phyloP scores from a whole-genome alignment of 2,329 filamentous ascomycete genomes.

The Botrytis fabae region DNA sequence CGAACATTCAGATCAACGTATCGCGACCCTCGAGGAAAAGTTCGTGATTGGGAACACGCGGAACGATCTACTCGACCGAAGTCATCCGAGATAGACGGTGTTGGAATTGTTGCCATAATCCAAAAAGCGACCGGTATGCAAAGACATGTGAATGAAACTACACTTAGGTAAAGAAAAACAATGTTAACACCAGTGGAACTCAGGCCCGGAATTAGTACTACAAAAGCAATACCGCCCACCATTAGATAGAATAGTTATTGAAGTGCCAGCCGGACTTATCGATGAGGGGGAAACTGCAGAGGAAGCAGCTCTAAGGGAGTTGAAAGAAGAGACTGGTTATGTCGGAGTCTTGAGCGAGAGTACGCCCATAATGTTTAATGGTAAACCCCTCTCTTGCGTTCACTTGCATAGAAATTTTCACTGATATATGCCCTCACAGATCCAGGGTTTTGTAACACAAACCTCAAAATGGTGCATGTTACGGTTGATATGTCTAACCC shows the following conservation, averaged over 20 bases:
- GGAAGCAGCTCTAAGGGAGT: constrained; percentile 61
- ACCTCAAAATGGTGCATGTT: constrained; percentile 56
- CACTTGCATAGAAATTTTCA: neutral
- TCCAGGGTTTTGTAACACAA: constrained; percentile 67
- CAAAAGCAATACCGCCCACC: constrained; percentile 69
- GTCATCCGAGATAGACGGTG: constrained; percentile 65
- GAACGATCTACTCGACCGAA: constrained; percentile 68
- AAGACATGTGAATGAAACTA: neutral
- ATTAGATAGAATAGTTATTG: constrained; percentile 58
- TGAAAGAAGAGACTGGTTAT: constrained; percentile 68
- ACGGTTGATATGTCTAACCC: constrained; percentile 48
- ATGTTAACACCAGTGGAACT: neutral
- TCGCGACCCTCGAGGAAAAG: constrained; percentile 58
- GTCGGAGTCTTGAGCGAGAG: constrained; percentile 55
- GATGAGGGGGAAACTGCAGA: constrained; percentile 63
- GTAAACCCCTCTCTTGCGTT: constrained; percentile 34
- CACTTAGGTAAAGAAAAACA: neutral
- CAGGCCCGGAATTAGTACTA: constrained; percentile 57
- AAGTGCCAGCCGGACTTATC: constrained; percentile 64
- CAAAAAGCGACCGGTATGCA: constrained; percentile 50
- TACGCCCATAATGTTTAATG: constrained; percentile 67
- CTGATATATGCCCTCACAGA: constrained; percentile 41
- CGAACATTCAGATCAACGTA: constrained; percentile 56
- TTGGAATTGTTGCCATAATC: constrained; percentile 71
- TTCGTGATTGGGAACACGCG: constrained; percentile 69